phyloP scores from a whole-genome alignment of 768 basidiomycete species.

The Collybia sordida region DNA sequence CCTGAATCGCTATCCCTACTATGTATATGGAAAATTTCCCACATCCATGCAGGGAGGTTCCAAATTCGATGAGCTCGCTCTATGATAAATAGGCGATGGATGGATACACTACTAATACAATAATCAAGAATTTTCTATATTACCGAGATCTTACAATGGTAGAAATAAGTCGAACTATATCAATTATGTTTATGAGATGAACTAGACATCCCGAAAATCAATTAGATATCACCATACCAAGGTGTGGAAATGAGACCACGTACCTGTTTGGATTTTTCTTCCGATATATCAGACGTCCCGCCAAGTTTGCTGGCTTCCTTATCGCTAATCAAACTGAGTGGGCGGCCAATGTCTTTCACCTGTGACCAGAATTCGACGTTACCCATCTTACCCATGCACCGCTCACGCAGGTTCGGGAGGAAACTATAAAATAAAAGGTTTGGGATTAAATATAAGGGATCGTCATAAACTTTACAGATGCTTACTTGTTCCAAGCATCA shows the following conservation, averaged over 20 bases:
- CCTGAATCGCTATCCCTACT: no score
- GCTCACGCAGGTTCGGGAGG: conserved; percentile 53
- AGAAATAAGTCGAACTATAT: no score
- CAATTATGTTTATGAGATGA: background rate
- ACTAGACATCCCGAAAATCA: background rate
- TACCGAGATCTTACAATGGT: no score
- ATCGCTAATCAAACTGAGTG: conserved; percentile 60
- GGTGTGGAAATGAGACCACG: conserved; percentile 10
- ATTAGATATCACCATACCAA: background rate
- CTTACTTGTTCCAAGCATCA: conserved; percentile 77
- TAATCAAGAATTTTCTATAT: no score
- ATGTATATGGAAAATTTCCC: no score
- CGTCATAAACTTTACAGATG: conserved; percentile 9
- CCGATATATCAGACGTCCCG: conserved; percentile 55
- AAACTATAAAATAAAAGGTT: conserved; percentile 49
- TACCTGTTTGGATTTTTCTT: conserved; percentile 56
- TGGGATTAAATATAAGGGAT: background rate
- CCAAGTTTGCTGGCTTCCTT: conserved; percentile 62
- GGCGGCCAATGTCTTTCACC: conserved; percentile 47
- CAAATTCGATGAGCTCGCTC: no score
- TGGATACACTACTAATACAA: no score
- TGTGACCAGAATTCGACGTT: conserved; percentile 70
- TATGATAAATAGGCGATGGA: no score
- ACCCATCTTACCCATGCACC: conserved; percentile 54
- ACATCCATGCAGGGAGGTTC: no score